phyloP scores from a whole-genome alignment of 257 asterid genomes.

The Pogostemon cablin region DNA sequence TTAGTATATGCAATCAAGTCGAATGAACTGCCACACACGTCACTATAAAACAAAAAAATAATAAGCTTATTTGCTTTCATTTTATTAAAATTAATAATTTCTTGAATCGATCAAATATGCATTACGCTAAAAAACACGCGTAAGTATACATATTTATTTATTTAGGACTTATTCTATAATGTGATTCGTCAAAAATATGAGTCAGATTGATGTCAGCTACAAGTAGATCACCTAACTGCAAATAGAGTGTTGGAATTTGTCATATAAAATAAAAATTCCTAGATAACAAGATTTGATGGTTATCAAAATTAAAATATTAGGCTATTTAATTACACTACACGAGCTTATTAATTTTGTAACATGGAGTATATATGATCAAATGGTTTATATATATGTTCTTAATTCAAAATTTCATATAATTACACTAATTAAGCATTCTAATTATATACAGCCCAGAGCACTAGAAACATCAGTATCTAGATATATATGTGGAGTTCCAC shows the following conservation, averaged over 20 bases:
- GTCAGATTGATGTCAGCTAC: conserved; percentile 42
- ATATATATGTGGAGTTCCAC: conserved; percentile 23
- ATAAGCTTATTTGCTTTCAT: too few relatives aligned
- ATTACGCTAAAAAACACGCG: conserved; percentile 37
- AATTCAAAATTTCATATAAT: not conserved
- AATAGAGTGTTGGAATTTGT: not conserved
- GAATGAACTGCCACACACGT: conserved; percentile 27
- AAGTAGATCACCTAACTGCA: not conserved
- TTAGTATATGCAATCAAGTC: not conserved
- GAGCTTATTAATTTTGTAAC: too few relatives aligned
- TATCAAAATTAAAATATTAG: not conserved
- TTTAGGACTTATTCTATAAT: not conserved
- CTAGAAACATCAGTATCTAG: not conserved
- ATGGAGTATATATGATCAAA: too few relatives aligned
- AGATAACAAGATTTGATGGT: not conserved
- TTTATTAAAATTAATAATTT: too few relatives aligned
- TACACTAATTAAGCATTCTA: not conserved
- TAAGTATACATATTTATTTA: too few relatives aligned
- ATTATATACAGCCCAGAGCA: not conserved
- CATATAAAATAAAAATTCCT: conserved; percentile 1
- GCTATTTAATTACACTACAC: too few relatives aligned
- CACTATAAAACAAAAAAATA: conserved; percentile 1
- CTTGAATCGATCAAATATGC: conserved; percentile 13
- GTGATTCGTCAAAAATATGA: conserved; percentile 28
- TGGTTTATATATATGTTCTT: not conserved